A percentile compares a stretch with the other conserved stretches of the same genome.
These are phyloP conservation scores for Albizia julibrissin DNA, from an alignment of 306 rosid genomes.

Conservation along the genomic window DNA sequence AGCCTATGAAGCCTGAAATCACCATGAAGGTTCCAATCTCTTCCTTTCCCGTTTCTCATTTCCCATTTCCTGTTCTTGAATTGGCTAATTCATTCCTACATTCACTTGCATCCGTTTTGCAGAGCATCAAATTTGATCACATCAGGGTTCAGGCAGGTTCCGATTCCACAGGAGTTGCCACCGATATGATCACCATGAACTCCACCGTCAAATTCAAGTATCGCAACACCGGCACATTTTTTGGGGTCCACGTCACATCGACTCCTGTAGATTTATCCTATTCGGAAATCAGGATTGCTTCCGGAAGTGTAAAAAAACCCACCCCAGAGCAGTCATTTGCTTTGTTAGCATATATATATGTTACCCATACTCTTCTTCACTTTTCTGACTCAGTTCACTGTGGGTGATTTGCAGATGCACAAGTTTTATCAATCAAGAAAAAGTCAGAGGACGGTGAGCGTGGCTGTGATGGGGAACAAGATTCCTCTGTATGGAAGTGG, in stretches of 20 bases:
- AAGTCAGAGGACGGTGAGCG: constrained; percentile 60
- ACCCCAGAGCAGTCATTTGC: neutral
- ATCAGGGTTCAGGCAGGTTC: constrained; percentile 93
- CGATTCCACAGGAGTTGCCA: constrained; percentile 84
- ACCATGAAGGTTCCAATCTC: constrained; percentile 54
- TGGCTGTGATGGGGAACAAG: constrained; percentile 59
- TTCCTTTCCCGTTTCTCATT: neutral
- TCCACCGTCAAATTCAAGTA: constrained; percentile 74
- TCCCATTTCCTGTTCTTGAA: neutral
- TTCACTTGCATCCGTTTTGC: neutral
- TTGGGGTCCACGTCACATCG: constrained; percentile 83
- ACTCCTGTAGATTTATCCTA: constrained; percentile 73
- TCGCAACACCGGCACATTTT: constrained; percentile 86
- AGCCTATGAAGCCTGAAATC: constrained; percentile 85
- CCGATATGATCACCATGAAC: constrained; percentile 87
- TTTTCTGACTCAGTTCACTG: neutral
- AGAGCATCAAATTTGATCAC: constrained; percentile 76
- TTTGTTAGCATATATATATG: neutral
- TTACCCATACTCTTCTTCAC: neutral
- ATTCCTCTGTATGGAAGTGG: constrained; percentile 93
- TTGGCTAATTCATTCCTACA: neutral
- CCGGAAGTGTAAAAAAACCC: constrained; percentile 66
- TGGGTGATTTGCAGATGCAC: constrained; percentile 48
- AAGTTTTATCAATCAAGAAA: constrained; percentile 79
- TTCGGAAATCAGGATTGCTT: constrained; percentile 66